Evolutionary conservation across 2,329 filamentous ascomycete genomes (phyloP).

Genomic region (Zalaria sp.): DNA sequence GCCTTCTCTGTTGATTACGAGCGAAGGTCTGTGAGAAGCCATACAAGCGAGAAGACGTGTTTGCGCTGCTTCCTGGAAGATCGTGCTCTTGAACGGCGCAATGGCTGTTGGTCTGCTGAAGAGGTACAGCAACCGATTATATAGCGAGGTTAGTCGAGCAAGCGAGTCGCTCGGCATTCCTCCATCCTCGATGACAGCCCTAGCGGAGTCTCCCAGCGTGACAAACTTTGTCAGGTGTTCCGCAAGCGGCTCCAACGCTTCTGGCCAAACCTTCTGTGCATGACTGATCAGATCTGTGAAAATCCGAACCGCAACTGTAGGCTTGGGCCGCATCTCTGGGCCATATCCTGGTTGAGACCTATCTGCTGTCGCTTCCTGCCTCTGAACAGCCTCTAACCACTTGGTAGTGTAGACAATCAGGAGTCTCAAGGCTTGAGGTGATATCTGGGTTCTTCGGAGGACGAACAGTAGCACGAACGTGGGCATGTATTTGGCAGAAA

Average conservation of each 20-base stretch:
- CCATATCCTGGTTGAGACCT: too few species aligned
- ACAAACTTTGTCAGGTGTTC: background rate
- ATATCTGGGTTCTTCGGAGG: slow-evolving; percentile 28
- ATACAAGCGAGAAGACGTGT: slow-evolving; percentile 43
- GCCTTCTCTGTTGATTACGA: slow-evolving; percentile 42
- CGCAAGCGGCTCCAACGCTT: slow-evolving; percentile 18
- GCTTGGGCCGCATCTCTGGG: background rate
- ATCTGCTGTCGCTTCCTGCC: too few species aligned
- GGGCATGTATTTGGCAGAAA: slow-evolving; percentile 17
- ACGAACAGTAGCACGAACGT: slow-evolving; percentile 34
- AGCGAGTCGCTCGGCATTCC: background rate
- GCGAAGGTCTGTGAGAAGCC: slow-evolving; percentile 37
- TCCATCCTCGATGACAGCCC: background rate
- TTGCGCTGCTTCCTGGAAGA: slow-evolving; percentile 41
- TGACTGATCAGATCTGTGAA: slow-evolving; percentile 35
- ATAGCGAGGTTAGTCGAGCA: background rate
- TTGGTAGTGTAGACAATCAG: slow-evolving; percentile 21
- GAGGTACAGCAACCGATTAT: slow-evolving; percentile 32
- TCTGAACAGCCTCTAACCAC: background rate
- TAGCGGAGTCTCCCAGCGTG: background rate
- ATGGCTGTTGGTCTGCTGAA: slow-evolving; percentile 33
- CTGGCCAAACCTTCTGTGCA: slow-evolving; percentile 35
- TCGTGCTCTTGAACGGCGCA: slow-evolving; percentile 33
- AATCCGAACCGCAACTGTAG: slow-evolving; percentile 20
- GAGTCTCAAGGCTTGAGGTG: slow-evolving; percentile 25